A percentile compares a stretch with the other conserved stretches of the same genome.
phyloP scores from a whole-genome alignment of 2,329 filamentous ascomycete genomes.

The Fusarium lateritium region DNA sequence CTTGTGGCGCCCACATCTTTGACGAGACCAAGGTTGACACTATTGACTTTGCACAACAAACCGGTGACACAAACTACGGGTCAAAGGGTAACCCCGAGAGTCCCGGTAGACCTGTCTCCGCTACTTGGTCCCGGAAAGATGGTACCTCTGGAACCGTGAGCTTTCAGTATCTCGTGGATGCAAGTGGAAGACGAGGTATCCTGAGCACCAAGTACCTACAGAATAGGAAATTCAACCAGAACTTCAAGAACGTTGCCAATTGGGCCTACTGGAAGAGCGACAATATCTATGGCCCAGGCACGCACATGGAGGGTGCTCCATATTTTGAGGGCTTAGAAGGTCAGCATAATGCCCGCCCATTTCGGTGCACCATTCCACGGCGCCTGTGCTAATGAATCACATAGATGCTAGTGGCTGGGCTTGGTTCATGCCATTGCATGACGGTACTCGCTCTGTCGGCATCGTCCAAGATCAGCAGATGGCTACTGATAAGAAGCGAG shows the following conservation, averaged over 20 bases:
- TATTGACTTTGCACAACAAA: constrained; percentile 50
- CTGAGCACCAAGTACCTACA: constrained; percentile 65
- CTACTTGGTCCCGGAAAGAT: constrained; percentile 54
- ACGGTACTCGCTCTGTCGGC: constrained; percentile 61
- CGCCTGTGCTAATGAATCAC: too few relatives aligned
- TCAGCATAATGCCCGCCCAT: constrained; percentile 16
- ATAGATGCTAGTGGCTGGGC: constrained; percentile 64
- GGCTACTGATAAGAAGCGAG: constrained; percentile 54
- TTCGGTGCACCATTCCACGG: too few relatives aligned
- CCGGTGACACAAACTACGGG: neutral
- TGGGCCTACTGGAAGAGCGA: constrained; percentile 64
- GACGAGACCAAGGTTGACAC: constrained; percentile 56
- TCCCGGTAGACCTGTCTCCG: constrained; percentile 54
- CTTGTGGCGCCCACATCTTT: constrained; percentile 58
- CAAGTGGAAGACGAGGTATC: constrained; percentile 61
- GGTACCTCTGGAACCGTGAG: constrained; percentile 57
- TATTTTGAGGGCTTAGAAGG: constrained; percentile 61
- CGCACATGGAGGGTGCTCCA: constrained; percentile 54
- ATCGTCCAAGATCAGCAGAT: constrained; percentile 59
- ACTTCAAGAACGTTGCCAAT: constrained; percentile 64
- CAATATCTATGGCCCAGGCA: constrained; percentile 54
- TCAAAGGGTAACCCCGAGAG: neutral
- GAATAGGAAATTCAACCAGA: constrained; percentile 62
- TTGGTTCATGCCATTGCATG: constrained; percentile 66
- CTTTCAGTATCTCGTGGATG: constrained; percentile 66